Percentiles rank a stretch among this genome's conserved stretches.
Conservation (phyloP, 805 yeast species). For the Candida tammaniensis region DNA sequence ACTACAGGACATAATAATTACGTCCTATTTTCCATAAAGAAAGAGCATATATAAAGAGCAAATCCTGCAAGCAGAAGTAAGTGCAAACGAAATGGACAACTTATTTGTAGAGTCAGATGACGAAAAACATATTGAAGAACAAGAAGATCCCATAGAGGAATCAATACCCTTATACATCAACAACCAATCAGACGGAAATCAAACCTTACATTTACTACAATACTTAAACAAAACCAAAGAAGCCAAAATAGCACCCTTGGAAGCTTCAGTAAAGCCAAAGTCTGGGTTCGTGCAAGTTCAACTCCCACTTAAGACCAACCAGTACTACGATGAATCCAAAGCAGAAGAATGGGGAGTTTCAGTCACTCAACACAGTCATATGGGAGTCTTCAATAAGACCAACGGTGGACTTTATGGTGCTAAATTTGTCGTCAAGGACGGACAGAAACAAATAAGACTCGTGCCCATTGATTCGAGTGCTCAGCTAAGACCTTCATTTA, state of each 20-base stretch:
- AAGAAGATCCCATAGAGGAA: constrained; percentile 39
- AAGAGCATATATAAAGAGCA: no score
- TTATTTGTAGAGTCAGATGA: constrained; percentile 8
- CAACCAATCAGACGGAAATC: constrained; percentile 15
- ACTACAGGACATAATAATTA: no score
- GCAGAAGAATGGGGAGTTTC: constrained; percentile 62
- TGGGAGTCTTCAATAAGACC: constrained; percentile 62
- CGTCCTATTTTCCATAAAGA: no score
- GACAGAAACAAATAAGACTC: constrained; percentile 48
- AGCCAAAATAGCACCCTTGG: constrained; percentile 24
- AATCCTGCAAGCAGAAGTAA: no score
- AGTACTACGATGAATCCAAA: constrained; percentile 65
- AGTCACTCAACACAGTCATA: constrained; percentile 57
- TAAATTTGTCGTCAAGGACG: constrained; percentile 18
- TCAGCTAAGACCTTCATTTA: constrained; percentile 80
- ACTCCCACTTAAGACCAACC: constrained; percentile 65
- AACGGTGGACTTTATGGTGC: constrained; percentile 47
- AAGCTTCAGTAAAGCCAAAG: constrained; percentile 55
- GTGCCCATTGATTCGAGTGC: constrained; percentile 64
- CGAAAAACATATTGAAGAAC: constrained; percentile 9
- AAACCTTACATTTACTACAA: constrained; percentile 36
- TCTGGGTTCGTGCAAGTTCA: constrained; percentile 71
- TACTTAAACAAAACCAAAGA: constrained; percentile 53
- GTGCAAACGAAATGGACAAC: no score
- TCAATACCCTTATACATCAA: constrained; percentile 36